Evolutionary conservation across 352 stramenopile species (phyloP), one percentile per base, ranked within the genome.

Genomic region (Pseudoperonospora humuli): DNA sequence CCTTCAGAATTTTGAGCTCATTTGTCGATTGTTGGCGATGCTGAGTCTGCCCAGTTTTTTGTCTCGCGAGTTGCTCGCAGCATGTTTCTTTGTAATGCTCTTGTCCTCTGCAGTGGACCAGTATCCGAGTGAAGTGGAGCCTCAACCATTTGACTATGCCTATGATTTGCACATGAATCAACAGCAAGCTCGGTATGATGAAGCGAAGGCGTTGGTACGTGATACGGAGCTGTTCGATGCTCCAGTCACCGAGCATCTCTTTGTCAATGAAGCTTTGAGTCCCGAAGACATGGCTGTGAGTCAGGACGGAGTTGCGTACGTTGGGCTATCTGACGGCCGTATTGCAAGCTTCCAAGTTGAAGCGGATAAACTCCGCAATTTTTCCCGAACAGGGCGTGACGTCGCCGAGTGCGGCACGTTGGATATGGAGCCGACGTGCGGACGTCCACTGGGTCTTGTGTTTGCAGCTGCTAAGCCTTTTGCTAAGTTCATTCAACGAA

Each of bases 91-190:
- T 39, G 60, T 72, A 14, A 75, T 72, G 52, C 58, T 84, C 10
- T 33, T 84, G 31, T 80, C 71, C 39, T 69, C 64, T 0, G 58
- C 59, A 1, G 35, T 84, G 24, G 71, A 81, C 47, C 67, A 79
- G 14, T 61, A 67, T 46, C 63, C 64, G 10, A 54, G 55, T 11
- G 48, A 69, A 11, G 61, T 71, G 37, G 62, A 68, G 1, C 68
- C 63, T 1, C 39, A 67, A 19, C 53, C 57, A 33, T 34, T 73
- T 5, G 39, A 63, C 5, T 61, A 35, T 34, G 48, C 50, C 9
- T 80, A 70, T 42, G 54, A 54, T 11, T 44, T 72, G 13, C 57
- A 44, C 45, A 78, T 66, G 19, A 46, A 61, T 14, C 47, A 68
- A 27, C 71, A 84, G 45, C 53, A 76, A 29, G 32, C 48, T 18